These are phyloP conservation scores for Melampsora medusae DNA, from an alignment of 1,284 basidiomycete genomes.

Conservation along the genomic window DNA sequence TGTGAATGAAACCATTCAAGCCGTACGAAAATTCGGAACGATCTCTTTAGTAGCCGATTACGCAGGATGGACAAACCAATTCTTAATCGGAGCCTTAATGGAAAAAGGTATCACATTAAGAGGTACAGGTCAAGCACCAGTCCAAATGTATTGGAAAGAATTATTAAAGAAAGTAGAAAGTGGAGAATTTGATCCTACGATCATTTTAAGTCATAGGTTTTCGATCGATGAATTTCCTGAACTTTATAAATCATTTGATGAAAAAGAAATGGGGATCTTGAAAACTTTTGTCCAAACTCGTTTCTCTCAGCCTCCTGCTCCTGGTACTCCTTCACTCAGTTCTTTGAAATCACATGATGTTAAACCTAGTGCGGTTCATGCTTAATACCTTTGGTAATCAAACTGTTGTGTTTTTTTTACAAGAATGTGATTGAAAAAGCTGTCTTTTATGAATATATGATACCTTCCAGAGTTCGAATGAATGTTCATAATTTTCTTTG, in stretches of 20 bases:
- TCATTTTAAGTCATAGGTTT: constrained; percentile 50
- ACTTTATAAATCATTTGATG: no score
- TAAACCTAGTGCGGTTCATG: no score
- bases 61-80: constrained; percentile 36
- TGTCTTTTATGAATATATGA: no score
- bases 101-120: constrained; percentile 49
- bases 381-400: no score
- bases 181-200: constrained; percentile 48
- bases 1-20: no score
- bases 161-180: constrained; percentile 47
- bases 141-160: constrained; percentile 48
- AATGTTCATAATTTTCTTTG: no score
- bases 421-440: no score
- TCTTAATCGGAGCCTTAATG: constrained; percentile 50
- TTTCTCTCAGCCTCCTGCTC: constrained; percentile 43
- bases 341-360: no score
- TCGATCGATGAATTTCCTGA: constrained; percentile 47
- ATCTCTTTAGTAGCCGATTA: no score
- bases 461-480: no score
- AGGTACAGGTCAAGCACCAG: constrained; percentile 49
- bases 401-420: no score
- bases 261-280: constrained; percentile 46
- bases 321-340: constrained; percentile 46
- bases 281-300: constrained; percentile 49
- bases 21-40: no score